Percentiles rank a stretch among this genome's conserved stretches.
Evolutionary conservation across 345 rosid species (phyloP).

Genomic region (Citrus reticulata): DNA sequence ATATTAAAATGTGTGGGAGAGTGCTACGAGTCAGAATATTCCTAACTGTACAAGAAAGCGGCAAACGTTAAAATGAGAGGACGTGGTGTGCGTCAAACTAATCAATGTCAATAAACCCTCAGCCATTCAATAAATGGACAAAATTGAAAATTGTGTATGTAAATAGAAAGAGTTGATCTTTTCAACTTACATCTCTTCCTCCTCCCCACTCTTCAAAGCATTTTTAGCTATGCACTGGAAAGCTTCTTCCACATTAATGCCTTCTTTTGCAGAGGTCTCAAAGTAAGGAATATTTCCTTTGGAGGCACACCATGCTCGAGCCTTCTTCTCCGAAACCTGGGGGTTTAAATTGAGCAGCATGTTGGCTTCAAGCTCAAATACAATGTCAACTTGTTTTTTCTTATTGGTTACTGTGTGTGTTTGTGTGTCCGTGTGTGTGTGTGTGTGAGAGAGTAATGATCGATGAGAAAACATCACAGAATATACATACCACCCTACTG

Average conservation of each 20-base stretch:
- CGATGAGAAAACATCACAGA: background rate
- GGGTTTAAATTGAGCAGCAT: constrained; percentile 7
- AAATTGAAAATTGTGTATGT: background rate
- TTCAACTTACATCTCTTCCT: constrained; percentile 86
- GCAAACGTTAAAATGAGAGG: background rate
- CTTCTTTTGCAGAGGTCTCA: constrained; percentile 99
- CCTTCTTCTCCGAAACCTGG: constrained; percentile 95
- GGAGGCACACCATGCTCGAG: constrained; percentile 96
- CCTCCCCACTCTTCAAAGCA: constrained; percentile 88
- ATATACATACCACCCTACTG: constrained; percentile 72
- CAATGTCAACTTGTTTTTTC: background rate
- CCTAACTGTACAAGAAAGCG: background rate
- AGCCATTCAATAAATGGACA: background rate
- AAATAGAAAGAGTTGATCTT: background rate
- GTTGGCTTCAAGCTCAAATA: background rate
- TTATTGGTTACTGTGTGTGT: background rate
- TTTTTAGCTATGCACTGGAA: constrained; percentile 93
- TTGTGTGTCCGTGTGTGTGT: background rate
- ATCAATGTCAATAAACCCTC: background rate
- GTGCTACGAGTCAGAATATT: background rate
- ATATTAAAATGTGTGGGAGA: background rate
- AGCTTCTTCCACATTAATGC: constrained; percentile 94
- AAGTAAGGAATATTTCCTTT: constrained; percentile 97
- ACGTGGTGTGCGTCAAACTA: background rate
- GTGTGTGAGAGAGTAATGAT: background rate